These are phyloP conservation scores for Trichoderma cornu-damae DNA, from an alignment of 2,329 filamentous ascomycete genomes.

Conservation along the genomic window DNA sequence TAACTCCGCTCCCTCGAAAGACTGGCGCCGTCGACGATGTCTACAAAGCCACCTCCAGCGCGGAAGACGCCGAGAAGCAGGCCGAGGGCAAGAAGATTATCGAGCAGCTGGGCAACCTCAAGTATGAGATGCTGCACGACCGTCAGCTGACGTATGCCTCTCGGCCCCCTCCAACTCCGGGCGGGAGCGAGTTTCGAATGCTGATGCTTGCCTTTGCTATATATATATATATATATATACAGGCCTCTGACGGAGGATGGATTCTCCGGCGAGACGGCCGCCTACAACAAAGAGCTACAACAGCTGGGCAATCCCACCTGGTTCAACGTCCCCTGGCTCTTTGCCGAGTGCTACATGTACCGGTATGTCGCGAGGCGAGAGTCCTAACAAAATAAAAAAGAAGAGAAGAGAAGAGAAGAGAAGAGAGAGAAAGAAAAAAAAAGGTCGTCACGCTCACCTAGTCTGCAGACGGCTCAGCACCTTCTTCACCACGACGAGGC, in stretches of 20 bases:
- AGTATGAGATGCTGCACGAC: conserved; percentile 94
- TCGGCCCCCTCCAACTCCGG: too few relatives aligned
- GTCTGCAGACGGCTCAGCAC: conserved; percentile 69
- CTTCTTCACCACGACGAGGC: conserved; percentile 66
- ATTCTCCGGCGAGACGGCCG: conserved; percentile 68
- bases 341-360: conserved; percentile 90
- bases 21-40: conserved; percentile 92
- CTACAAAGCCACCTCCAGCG: conserved; percentile 64
- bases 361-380: conserved; percentile 47
- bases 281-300: conserved; percentile 82
- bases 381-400: too few relatives aligned
- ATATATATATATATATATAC: too few relatives aligned
- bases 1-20: conserved; percentile 39
- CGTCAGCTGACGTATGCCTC: conserved; percentile 63
- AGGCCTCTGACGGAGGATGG: conserved; percentile 76
- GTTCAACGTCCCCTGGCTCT: conserved; percentile 86
- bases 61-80: conserved; percentile 57
- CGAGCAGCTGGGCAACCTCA: conserved; percentile 71
- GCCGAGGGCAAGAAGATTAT: conserved; percentile 85
- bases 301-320: conserved; percentile 69
- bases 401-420: too few relatives aligned
- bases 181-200: neutral
- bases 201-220: conserved; percentile 21
- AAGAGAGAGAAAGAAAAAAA: too few relatives aligned
- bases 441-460: too few relatives aligned